phyloP scores from a whole-genome alignment of 805 yeast genomes.

The Candida montana region DNA sequence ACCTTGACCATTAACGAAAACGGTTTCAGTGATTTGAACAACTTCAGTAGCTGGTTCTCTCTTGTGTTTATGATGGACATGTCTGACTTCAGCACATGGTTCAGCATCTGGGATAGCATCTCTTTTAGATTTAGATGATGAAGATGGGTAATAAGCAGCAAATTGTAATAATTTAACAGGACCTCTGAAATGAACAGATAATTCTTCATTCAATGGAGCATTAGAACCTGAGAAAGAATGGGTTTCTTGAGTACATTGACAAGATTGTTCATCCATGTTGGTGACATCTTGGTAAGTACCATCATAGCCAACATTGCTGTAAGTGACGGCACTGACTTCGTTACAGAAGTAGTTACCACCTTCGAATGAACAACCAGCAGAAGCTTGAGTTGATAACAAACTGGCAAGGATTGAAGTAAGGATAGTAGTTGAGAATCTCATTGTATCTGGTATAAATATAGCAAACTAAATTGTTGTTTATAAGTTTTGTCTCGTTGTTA shows the following conservation, averaged over 20 bases:
- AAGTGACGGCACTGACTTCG: conserved; percentile 59
- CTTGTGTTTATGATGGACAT: conserved; percentile 46
- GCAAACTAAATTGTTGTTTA: neutral
- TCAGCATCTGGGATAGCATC: conserved; percentile 36
- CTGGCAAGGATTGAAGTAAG: conserved; percentile 19
- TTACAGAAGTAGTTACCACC: conserved; percentile 85
- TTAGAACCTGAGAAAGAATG: conserved; percentile 62
- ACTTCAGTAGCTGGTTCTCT: conserved; percentile 58
- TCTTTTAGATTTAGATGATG: conserved; percentile 36
- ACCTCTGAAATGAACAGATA: conserved; percentile 88
- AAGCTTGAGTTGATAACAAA: conserved; percentile 14
- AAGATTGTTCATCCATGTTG: conserved; percentile 63
- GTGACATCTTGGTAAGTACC: conserved; percentile 83
- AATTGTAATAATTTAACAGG: conserved; percentile 76
- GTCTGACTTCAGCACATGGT: conserved; percentile 26
- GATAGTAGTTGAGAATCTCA: conserved; percentile 22
- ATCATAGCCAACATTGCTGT: conserved; percentile 72
- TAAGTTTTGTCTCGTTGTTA: neutral
- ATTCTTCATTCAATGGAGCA: conserved; percentile 81
- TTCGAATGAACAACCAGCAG: conserved; percentile 38
- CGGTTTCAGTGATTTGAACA: conserved; percentile 75
- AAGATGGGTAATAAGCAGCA: conserved; percentile 78
- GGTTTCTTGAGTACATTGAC: conserved; percentile 61
- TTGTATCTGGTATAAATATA: conserved; percentile 1
- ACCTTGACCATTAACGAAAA: conserved; percentile 60